Base-by-base conservation (phyloP, 352 stramenopile species). In the Elongisporangium senticosum region DNA sequence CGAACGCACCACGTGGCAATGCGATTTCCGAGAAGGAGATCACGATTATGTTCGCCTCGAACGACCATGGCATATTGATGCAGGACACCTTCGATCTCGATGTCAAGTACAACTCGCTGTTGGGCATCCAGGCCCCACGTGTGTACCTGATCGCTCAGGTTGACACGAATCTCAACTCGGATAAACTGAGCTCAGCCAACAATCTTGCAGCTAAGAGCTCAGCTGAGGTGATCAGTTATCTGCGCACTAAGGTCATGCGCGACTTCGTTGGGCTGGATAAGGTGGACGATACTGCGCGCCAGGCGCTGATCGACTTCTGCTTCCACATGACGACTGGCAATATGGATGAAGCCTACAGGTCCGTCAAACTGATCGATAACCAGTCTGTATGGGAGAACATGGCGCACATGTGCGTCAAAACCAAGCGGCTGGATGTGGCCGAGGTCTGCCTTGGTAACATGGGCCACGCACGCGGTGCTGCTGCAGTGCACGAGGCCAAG, bases 381-480 rank as follows among this genome's bases (percentile, higher is more conserved):
- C 66, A 87, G 15, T 90, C 79, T 0, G 95, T 98, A 22, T 98
- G 95, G 95, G 87, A 97, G 55, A 98, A 98, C 67, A 98, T 98
- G 89, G 94, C 93, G 17, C 86, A 96, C 52, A 98, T 97, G 84
- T 98, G 95, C 67, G 90, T 98, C 55, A 97, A 98, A 68, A 98
- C 90, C 24, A 97, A 96, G 67, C 83, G 93, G 0, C 73, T 98
- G 17, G 95, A 98, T 63, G 89, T 98, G 4, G 90, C 93, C 2
- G 84, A 98, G 67, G 83, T 98, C 10, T 98, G 95, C 64, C 73
- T 98, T 3, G 86, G 86, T 2, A 97, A 98, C 63, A 98, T 98
- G 94, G 90, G 90, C 6, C 89, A 98, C 55, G 86, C 85, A 7
- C 77, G 95, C 19, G 95, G 95, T 6, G 86, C 91, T 3, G 83